Base-by-base conservation (phyloP, 2,329 filamentous ascomycete species). In the Venturia effusa region DNA sequence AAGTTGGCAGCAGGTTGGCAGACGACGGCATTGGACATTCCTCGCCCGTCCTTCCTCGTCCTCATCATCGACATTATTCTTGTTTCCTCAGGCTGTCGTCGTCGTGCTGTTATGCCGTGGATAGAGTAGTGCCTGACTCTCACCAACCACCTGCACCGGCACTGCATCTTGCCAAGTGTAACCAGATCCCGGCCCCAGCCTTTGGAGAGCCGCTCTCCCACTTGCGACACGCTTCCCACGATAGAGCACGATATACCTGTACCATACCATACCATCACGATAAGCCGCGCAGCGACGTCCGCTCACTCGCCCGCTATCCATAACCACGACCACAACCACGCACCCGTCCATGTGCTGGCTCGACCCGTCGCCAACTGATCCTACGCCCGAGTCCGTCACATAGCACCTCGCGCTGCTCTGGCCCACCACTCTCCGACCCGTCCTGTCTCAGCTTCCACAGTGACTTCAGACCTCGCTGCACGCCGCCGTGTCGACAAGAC, bases 401-500 rank as follows among this genome's bases (percentile, higher is more conserved):
- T 34, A 57, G 27, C 51, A 57, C 51, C 19, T 8, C 51, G 27
- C 51, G 51, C 51, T 34, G 51, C 22, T n/a, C n/a, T 57, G 51
- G 19, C 8, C 51, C 30, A 19, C 11, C 51, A 37, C 51, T 32
- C 15, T 57, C 51, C 27, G 30, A 57, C 51, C 7, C 15, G 8
- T 34, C 11, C 51, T 57, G 51, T 57, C 30, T 57, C 51, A 34
- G 30, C 51, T 57, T 57, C 51, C 27, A 57, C 51, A 17, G 51
- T 57, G 30, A 57, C 51, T 34, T 34, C 30, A n/a, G 27, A 34
- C 51, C 30, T 57, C 51, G 51, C 51, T 57, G 27, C 51, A 57
- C 51, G 27, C 51, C 51, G 51, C 51, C 51, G 51, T 8, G 51
- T 55, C 51, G 51, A 55, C 27, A 19, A 55, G 51, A 57, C 51